Evolutionary conservation across 345 rosid species (phyloP), one percentile per base, ranked within the genome.

Genomic region (Draba incana): DNA sequence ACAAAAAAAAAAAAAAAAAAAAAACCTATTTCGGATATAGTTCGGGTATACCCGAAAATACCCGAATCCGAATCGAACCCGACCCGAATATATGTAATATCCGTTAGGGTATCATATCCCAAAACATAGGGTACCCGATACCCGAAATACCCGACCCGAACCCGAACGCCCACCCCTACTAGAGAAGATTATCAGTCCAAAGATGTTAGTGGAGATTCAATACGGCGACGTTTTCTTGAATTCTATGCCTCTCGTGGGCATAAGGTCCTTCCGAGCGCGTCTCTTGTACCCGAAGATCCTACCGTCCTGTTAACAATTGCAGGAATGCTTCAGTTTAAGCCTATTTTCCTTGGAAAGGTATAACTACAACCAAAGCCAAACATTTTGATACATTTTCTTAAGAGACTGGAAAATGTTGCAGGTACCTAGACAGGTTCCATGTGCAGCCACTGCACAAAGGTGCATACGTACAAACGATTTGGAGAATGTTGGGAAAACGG

Each of bases 311-410:
- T 93, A 70, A 93, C 96, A 15, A 93, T 93, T 39, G 98, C 98
- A 27, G 98, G 98, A 71, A 93, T 93, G 98, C 94, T 93, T 80
- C 98, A 89, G 66, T 93, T 93, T 70, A 93, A 93, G 80, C 98
- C 96, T 48, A 74, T 93, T 70, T 93, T 90, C 66, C 98, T 93
- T 27, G 98, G 98, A 61, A 84, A 85, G 96, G 98, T 74, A 58
- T 5, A 1, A 24, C 2, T 75, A 81, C n/a, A 27, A 31, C 46
- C 13, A 39, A 24, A 38, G 43, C 24, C 16, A 37, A 14, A 23
- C 52, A 63, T 31, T 56, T 30, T 4, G 13, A 12, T 1, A 4
- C 55, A 31, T 43, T 43, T 57, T 27, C 38, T 6, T 35, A 28
- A 3, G 60, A 53, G 10, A 68, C 13, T 20, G 20, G 1, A 20